Base-by-base conservation (phyloP, 1,284 basidiomycete species). In the Amylostereum areolatum region DNA sequence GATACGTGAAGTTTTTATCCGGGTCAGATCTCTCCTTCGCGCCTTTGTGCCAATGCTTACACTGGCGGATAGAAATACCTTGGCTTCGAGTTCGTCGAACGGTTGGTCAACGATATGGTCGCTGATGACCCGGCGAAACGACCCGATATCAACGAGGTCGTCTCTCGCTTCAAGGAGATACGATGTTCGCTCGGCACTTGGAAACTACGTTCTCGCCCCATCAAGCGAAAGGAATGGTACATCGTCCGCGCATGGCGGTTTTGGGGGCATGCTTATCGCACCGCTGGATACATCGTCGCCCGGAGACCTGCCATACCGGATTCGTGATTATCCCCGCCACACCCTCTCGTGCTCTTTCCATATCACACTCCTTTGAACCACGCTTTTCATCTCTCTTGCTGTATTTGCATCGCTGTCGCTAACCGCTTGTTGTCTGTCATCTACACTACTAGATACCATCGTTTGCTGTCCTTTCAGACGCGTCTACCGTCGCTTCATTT, bases 1-100 rank as follows among this genome's bases (percentile, higher is more conserved):
- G 1, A 59, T 71, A 4, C 50, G 57, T 3, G 31, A 52, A 25
- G 44, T 56, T 4, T 68, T 67, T 47, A 6, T 70, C 0, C 51
- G 62, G 33, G 70, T 70, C 7, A 29, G 18, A n/a, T 43, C 18
- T 39, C n/a, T n/a, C 12, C 7, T n/a, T 39, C 11, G 7, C 12
- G 9, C 9, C 37, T 43, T 25, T 24, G 5, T 39, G n/a, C 6
- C 2, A 27, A 9, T 8, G 33, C 50, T 47, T 48, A 36, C 39
- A 43, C 7, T 24, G 4, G 47, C 40, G 63, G 58, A 2, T n/a
- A 39, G 37, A 25, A 25, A 6, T 39, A 39, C 27, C n/a, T 25
- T 8, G 37, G 37, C n/a, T 39, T 39, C 37, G 37, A 25, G n/a
- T 55, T 56, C 49, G 46, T 56, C 25, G 4, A 27, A 5, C 33